Conservation (phyloP, 441 rosid species). For the Erodium trifolium region DNA sequence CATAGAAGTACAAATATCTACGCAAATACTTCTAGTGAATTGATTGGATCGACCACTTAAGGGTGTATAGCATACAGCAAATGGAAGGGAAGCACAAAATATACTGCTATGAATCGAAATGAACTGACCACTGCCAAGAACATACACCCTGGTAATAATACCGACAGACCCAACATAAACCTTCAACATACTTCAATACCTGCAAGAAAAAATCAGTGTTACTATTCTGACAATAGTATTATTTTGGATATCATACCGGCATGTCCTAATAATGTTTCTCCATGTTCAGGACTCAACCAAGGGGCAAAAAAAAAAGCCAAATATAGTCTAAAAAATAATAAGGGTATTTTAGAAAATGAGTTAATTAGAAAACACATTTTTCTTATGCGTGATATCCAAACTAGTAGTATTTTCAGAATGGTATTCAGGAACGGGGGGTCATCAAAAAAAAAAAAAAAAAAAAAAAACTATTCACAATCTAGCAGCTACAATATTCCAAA, state of each 20-base stretch:
- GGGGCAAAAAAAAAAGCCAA: neutral
- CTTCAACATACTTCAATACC: constrained; percentile 89
- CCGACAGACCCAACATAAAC: constrained; percentile 94
- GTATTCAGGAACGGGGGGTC: neutral
- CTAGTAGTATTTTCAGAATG: neutral
- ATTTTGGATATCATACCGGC: neutral
- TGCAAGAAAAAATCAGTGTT: constrained; percentile 27
- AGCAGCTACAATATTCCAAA: neutral
- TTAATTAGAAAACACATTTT: neutral
- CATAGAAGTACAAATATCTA: neutral
- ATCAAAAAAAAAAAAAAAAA: neutral
- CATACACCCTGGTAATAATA: constrained; percentile 92
- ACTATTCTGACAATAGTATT: no score
- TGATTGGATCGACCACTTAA: neutral
- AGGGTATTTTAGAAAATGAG: neutral
- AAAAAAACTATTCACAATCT: neutral
- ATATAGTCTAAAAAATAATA: neutral
- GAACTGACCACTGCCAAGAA: constrained; percentile 96
- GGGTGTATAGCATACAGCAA: neutral
- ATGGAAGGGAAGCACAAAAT: neutral
- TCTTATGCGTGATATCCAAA: neutral
- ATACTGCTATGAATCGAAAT: constrained; percentile 1
- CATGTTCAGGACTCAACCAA: neutral
- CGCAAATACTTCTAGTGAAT: constrained; percentile 2
- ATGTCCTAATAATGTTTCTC: neutral